A percentile compares a stretch with the other conserved stretches of the same genome.
phyloP scores from a whole-genome alignment of 257 asterid species.

The Rauvolfia tetraphylla region DNA sequence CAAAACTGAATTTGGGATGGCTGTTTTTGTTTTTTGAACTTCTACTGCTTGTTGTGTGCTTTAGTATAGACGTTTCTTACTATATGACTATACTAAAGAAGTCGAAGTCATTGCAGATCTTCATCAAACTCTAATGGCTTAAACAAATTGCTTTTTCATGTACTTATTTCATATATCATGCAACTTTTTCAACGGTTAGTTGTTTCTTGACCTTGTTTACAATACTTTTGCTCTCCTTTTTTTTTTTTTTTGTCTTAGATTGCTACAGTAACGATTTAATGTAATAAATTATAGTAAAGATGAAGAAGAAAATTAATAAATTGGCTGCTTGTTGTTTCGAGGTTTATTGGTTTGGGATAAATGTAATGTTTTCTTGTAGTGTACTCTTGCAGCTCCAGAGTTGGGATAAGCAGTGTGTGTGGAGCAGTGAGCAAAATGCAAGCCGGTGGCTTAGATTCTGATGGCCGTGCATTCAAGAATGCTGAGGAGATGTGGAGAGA shows the following conservation, averaged over 20 bases:
- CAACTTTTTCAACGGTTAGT: not conserved
- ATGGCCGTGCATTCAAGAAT: constrained; percentile 65
- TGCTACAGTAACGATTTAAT: not conserved
- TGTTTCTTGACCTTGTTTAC: not conserved
- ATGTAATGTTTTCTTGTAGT: not conserved
- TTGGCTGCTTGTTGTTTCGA: not conserved
- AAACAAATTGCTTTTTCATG: not conserved
- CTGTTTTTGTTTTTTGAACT: no score
- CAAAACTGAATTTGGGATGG: no score
- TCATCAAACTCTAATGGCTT: not conserved
- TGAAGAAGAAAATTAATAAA: not conserved
- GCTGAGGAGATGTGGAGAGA: constrained; percentile 94
- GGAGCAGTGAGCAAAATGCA: constrained; percentile 37
- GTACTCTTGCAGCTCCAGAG: constrained; percentile 2
- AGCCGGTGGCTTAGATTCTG: constrained; percentile 57
- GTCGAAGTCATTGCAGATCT: not conserved
- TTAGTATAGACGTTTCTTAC: not conserved
- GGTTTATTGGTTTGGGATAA: not conserved
- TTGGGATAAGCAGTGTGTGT: not conserved
- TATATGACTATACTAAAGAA: not conserved
- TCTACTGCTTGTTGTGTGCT: no score
- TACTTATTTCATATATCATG: not conserved
- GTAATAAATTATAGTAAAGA: not conserved
- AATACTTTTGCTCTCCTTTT: not conserved
- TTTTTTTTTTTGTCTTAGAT: not conserved